A percentile compares a stretch with the other conserved stretches of the same genome.
Conservation (phyloP, 208 protist species). For the Crithidia acanthocephali region DNA sequence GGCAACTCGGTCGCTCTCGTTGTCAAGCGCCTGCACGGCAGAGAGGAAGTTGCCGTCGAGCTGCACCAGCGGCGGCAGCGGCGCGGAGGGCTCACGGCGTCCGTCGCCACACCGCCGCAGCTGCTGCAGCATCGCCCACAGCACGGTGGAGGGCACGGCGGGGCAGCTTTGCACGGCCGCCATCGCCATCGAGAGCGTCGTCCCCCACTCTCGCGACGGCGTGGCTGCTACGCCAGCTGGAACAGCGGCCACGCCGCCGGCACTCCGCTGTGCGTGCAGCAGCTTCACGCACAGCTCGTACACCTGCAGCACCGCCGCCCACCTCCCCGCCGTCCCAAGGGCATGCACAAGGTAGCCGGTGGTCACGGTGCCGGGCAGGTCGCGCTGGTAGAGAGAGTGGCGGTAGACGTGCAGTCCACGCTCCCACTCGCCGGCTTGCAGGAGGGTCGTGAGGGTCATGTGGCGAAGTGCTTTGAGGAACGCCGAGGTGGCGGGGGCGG, state of each 20-base stretch:
- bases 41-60: conserved; percentile 66
- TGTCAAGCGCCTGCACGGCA: conserved; percentile 43
- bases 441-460: conserved; percentile 41
- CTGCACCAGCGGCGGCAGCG: conserved; percentile 32
- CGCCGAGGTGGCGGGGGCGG: conserved; percentile 4
- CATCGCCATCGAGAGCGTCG: conserved; percentile 62
- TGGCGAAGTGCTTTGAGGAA: conserved; percentile 45
- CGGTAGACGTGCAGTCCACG: conserved; percentile 49
- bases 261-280: conserved; percentile 17
- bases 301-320: conserved; percentile 39
- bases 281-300: conserved; percentile 53
- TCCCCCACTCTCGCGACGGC: conserved; percentile 42
- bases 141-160: conserved; percentile 17
- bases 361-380: conserved; percentile 46
- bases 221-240: neutral
- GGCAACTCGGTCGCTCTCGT: conserved; percentile 28
- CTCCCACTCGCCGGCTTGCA: conserved; percentile 42
- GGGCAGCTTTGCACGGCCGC: conserved; percentile 32
- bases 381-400: conserved; percentile 59
- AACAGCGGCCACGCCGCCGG: too few species aligned
- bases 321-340: conserved; percentile 38
- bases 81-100: neutral
- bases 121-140: conserved; percentile 31
- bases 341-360: conserved; percentile 50
- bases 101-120: conserved; percentile 2